These are phyloP conservation scores for Pyrenophora seminiperda DNA, from an alignment of 2,329 filamentous ascomycete species.

Conservation along the genomic window DNA sequence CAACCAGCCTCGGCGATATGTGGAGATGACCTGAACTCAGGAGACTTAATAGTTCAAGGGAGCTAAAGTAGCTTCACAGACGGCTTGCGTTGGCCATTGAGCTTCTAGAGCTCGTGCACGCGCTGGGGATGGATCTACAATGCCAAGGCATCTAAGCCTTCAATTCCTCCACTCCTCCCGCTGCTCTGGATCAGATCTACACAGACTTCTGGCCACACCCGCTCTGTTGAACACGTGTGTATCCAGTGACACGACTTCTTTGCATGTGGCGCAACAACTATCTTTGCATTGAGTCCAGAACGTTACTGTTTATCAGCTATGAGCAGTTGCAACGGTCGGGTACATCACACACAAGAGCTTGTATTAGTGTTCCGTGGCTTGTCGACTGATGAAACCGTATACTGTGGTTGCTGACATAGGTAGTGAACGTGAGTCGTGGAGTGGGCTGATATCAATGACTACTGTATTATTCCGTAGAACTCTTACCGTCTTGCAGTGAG, in stretches of 20 bases:
- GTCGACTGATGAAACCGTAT: neutral
- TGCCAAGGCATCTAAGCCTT: conserved; percentile 1
- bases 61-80: neutral
- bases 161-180: neutral
- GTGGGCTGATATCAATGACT: no score
- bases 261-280: neutral
- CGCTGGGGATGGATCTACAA: no score
- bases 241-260: neutral
- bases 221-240: neutral
- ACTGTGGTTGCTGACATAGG: no score
- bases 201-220: neutral
- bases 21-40: neutral
- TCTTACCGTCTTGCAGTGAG: no score
- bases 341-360: neutral
- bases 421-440: no score
- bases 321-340: neutral
- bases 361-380: neutral
- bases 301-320: conserved; percentile 1
- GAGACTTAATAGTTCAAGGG: neutral
- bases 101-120: no score
- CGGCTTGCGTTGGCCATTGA: neutral
- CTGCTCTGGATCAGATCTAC: neutral
- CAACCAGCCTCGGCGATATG: neutral
- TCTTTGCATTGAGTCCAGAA: conserved; percentile 1
- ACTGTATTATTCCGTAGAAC: no score